phyloP scores from a whole-genome alignment of 148 eudicot genomes.

The Heliamphora exappendiculata region DNA sequence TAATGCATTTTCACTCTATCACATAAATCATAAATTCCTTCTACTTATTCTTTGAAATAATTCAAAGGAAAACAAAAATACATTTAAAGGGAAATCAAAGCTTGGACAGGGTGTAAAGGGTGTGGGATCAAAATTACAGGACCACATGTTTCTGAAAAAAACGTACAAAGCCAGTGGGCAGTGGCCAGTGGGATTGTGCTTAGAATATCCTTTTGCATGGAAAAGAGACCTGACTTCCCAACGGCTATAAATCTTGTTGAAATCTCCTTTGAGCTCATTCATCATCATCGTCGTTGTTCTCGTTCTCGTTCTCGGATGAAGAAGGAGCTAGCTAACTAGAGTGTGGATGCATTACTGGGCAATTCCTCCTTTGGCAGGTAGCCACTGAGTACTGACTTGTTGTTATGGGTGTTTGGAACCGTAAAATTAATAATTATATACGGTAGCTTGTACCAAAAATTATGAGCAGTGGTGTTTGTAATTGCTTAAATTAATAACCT shows the following conservation, averaged over 20 bases:
- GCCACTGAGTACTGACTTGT: not conserved
- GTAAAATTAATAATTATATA: too few relatives aligned
- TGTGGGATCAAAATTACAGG: not conserved
- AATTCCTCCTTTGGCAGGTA: constrained; percentile 29
- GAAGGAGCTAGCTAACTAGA: not conserved
- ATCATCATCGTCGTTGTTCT: not conserved
- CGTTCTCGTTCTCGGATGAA: too few relatives aligned
- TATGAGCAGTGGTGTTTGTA: too few relatives aligned
- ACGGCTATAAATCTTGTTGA: not conserved
- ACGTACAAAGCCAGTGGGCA: not conserved
- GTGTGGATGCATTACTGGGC: constrained; percentile 43
- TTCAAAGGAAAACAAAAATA: too few relatives aligned
- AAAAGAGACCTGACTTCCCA: not conserved
- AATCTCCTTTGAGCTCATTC: not conserved
- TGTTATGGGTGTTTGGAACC: too few relatives aligned
- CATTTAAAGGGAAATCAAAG: too few relatives aligned
- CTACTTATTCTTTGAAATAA: too few relatives aligned
- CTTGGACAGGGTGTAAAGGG: not conserved
- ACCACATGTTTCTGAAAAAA: constrained; percentile 3
- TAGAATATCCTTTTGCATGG: constrained; percentile 13
- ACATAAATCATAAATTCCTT: too few relatives aligned
- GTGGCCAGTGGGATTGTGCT: too few relatives aligned
- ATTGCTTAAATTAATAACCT: too few relatives aligned
- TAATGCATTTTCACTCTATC: too few relatives aligned
- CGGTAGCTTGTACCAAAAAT: too few relatives aligned